Evolutionary conservation across 192 early-diverging fungal genomes (phyloP).

Genomic region (Piromyces sp.): DNA sequence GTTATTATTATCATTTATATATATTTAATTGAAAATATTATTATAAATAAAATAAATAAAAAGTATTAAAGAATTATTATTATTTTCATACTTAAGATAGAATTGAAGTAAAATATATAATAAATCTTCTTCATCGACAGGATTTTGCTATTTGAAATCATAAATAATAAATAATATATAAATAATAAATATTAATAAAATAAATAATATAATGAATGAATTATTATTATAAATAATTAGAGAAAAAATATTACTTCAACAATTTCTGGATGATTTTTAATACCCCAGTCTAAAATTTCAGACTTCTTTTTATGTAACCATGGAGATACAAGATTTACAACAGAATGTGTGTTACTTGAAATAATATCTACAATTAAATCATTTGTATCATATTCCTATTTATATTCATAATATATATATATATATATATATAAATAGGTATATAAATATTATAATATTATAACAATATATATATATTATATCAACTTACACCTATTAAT

Average conservation of each 20-base stretch:
- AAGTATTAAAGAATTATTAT: too few species aligned
- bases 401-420: background rate
- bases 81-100: background rate
- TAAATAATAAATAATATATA: too few species aligned
- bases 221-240: too few species aligned
- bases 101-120: conserved; percentile 2
- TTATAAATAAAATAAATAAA: too few species aligned
- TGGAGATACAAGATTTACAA: conserved; percentile 2
- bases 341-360: conserved; percentile 1
- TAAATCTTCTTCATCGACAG: background rate
- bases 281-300: conserved; percentile 1
- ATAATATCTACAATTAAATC: conserved; percentile 5
- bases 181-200: too few species aligned
- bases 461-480: too few species aligned
- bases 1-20: too few species aligned
- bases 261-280: background rate
- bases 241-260: conserved; percentile 1
- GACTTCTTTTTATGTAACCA: background rate
- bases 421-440: background rate
- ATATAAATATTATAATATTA: too few species aligned
- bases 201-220: background rate
- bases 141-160: background rate
- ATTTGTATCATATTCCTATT: background rate
- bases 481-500: background rate
- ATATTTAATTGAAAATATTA: too few species aligned